Evolutionary conservation across 108 stramenopile species (phyloP), one percentile per base, ranked within the genome.

Genomic region (Epithemia pelagica): DNA sequence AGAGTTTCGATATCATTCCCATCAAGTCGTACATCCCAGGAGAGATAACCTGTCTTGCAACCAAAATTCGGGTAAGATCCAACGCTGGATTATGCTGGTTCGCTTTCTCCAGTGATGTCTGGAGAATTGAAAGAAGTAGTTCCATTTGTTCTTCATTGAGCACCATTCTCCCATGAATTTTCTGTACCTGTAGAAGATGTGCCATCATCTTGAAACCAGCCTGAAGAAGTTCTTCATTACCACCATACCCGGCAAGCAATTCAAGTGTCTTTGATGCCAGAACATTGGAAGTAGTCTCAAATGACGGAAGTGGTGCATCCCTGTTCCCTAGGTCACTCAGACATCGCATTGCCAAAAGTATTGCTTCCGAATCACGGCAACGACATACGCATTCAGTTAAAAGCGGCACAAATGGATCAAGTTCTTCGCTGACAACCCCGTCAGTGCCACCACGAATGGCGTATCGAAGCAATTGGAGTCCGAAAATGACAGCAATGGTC

Each of bases 1-100:
- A 70, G 20, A 91, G 75, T 67, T 88, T 76, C 53, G 91, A 72
- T 31, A 91, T 77, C 20, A 69, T 71, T 31, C 93, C 95, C 87
- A 92, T 91, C 52, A 95, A 66, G 64, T 95, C 95, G 64, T 93
- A 95, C 32, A 93, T 69, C 66, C 91, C 90, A 59, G 90, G 71
- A 57, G 93, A 92, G 5, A 82, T 72, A 57, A 68, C 91, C 26
- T 75, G 83, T 28, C 77, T 78, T 0, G 84, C 75, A 10, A 77
- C 46, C 46, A 95, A 81, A 3, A 83, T 79, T 55, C 86, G 89
- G 29, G 93, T 77, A 56, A 93, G 70, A 5, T 78, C 77, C 37
- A 93, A 73, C 15, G 94, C 89, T 28, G 91, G 80, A 68, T 87
- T 88, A 70, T 92, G 87, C 33, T 91, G 85, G 26, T 87, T 86